Base-by-base conservation (phyloP, 768 basidiomycete species). In the Auricularia sp. region DNA sequence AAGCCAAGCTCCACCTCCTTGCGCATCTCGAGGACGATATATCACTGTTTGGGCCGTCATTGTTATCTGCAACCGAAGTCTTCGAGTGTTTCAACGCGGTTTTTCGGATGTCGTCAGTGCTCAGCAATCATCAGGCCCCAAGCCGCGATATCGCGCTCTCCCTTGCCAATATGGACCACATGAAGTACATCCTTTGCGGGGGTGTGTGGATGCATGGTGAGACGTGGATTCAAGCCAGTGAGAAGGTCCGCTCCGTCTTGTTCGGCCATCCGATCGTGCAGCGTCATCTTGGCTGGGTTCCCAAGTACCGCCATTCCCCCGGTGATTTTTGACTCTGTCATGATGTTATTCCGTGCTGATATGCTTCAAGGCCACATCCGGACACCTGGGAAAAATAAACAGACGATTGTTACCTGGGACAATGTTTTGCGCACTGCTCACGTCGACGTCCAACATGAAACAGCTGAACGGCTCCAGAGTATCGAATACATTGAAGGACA, bases 41-140 rank as follows among this genome's bases (percentile, higher is more conserved):
- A 35, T 14, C 8, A 7, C 62, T n/a, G 3, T 62, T 62, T 16
- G 62, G 44, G 12, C 62, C 62, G 3, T 3, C 23, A 10, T 3
- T 62, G 3, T 39, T 44, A 3, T 44, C 14, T 43, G 7, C 43
- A 3, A 62, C 62, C 3, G 62, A 62, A 21, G 16, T 42, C n/a
- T 62, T 44, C 62, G 44, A 62, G 21, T 62, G 29, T 6, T 62
- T 44, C 62, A 62, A 62, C 35, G 21, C 44, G 3, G 43, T 62
- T 3, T 62, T 62, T 23, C 44, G 62, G 8, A 29, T 51, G 39
- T 62, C 42, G 42, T 62, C 62, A 4, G 62, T 62, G 10, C 44
- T 62, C 3, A 62, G 62, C 43, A 62, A 62, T 16, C 47, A 51
- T 21, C 47, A 51, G 47, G 47, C 47, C 6, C 47, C 47, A 16